Percentiles rank a stretch among this genome's conserved stretches.
Conservation (phyloP, 768 basidiomycete species). For the Xerocomus potaroensis region DNA sequence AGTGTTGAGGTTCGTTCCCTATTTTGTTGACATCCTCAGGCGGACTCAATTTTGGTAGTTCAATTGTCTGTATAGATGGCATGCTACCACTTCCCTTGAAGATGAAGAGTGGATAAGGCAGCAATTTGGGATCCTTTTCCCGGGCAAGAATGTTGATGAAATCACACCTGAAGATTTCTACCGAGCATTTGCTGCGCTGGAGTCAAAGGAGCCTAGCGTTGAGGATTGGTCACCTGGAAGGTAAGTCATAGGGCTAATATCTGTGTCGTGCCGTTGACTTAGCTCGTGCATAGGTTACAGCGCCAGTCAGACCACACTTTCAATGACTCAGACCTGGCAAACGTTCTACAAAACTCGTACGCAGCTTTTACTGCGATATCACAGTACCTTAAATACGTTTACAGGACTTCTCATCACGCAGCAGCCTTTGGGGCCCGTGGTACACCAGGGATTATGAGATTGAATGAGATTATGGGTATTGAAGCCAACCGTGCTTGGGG, state of each 20-base stretch:
- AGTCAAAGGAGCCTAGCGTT: constrained; percentile 41
- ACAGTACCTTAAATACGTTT: not conserved
- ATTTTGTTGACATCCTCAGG: not conserved
- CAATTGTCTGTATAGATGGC: constrained; percentile 84
- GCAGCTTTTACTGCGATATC: constrained; percentile 21
- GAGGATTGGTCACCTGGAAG: constrained; percentile 64
- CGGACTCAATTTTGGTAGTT: constrained; percentile 44
- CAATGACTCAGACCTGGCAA: constrained; percentile 67
- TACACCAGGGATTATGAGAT: constrained; percentile 68
- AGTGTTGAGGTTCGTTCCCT: constrained; percentile 63
- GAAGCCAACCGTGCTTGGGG: constrained; percentile 75
- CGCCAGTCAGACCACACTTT: constrained; percentile 58
- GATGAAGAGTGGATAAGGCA: constrained; percentile 67
- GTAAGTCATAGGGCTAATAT: constrained; percentile 32
- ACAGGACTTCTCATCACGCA: constrained; percentile 67
- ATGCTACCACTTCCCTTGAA: constrained; percentile 67
- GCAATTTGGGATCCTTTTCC: constrained; percentile 51
- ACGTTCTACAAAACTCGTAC: constrained; percentile 62
- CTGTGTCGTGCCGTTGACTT: constrained; percentile 1
- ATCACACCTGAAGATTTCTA: constrained; percentile 51
- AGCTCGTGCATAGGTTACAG: constrained; percentile 40
- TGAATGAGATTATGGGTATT: constrained; percentile 85
- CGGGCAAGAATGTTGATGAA: constrained; percentile 45
- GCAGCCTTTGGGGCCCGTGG: constrained; percentile 72
- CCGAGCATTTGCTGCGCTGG: constrained; percentile 35